phyloP scores from a whole-genome alignment of 345 rosid genomes.

The Sisymbrium altissimum region DNA sequence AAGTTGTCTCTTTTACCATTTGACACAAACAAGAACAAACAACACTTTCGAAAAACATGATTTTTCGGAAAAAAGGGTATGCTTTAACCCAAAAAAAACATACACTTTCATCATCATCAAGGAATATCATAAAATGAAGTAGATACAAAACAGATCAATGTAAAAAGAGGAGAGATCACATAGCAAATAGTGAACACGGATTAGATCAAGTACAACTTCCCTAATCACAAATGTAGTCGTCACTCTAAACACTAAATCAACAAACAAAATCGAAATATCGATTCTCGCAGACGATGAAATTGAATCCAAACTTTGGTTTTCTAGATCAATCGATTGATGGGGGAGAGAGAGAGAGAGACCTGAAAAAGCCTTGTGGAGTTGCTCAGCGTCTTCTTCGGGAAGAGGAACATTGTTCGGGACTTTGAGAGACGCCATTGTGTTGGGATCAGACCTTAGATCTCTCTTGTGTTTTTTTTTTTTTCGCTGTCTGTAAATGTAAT shows the following conservation, averaged over 20 bases:
- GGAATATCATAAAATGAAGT: background rate
- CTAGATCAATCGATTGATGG: background rate
- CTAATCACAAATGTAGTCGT: background rate
- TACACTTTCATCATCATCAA: background rate
- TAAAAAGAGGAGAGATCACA: background rate
- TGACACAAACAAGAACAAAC: background rate
- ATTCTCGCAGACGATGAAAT: background rate
- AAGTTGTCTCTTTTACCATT: background rate
- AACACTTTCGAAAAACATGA: background rate
- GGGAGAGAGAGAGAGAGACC: slow-evolving; percentile 34
- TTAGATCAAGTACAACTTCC: background rate
- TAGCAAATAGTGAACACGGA: background rate
- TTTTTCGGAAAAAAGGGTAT: background rate
- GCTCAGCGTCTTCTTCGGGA: slow-evolving; percentile 60
- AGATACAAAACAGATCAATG: slow-evolving; percentile 1
- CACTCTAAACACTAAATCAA: background rate
- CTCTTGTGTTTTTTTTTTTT: background rate
- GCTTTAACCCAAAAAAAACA: background rate
- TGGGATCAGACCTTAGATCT: slow-evolving; percentile 18
- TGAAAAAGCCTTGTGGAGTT: slow-evolving; percentile 59
- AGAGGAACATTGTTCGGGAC: slow-evolving; percentile 51
- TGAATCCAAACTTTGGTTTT: background rate
- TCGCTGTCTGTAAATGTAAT: background rate
- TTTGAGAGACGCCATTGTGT: slow-evolving; percentile 55
- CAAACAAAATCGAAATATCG: background rate